These are phyloP conservation scores for Lecanicillium sp. DNA, from an alignment of 2,329 filamentous ascomycete species.

Conservation along the genomic window DNA sequence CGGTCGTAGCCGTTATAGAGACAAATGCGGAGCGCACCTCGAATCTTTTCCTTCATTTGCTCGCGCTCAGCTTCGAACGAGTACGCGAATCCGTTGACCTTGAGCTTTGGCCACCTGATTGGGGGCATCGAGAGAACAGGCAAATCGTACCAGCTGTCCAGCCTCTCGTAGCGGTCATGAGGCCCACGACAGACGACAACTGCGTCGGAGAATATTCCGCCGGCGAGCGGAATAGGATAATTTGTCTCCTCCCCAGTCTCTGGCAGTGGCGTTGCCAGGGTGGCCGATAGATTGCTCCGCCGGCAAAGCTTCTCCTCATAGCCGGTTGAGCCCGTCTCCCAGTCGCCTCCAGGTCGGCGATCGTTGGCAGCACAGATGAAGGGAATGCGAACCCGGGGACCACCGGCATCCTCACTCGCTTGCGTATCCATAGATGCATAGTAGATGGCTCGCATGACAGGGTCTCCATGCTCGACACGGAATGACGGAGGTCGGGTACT, in stretches of 20 bases:
- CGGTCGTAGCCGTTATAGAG: slow-evolving; percentile 51
- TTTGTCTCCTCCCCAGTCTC: slow-evolving; percentile 41
- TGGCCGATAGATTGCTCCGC: slow-evolving; percentile 66
- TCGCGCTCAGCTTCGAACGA: slow-evolving; percentile 66
- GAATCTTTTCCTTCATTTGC: slow-evolving; percentile 67
- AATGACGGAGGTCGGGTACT: slow-evolving; percentile 39
- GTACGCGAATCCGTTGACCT: slow-evolving; percentile 60
- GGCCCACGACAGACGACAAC: slow-evolving; percentile 71
- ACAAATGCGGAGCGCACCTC: slow-evolving; percentile 64
- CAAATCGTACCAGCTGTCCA: slow-evolving; percentile 50
- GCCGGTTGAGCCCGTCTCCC: slow-evolving; percentile 56
- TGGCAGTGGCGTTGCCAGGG: slow-evolving; percentile 56
- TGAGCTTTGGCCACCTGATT: slow-evolving; percentile 66
- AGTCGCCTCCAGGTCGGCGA: slow-evolving; percentile 71
- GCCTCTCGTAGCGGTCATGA: slow-evolving; percentile 56
- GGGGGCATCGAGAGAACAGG: slow-evolving; percentile 71
- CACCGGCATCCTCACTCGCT: slow-evolving; percentile 27
- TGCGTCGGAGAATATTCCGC: slow-evolving; percentile 62
- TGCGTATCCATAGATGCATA: slow-evolving; percentile 42
- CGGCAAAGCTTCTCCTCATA: slow-evolving; percentile 64
- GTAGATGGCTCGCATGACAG: slow-evolving; percentile 53
- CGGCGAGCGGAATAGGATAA: slow-evolving; percentile 66
- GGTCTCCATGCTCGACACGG: slow-evolving; percentile 50
- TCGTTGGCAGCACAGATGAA: slow-evolving; percentile 73
- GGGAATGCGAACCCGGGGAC: slow-evolving; percentile 42